Evolutionary conservation across 345 rosid genomes (phyloP).

Genomic region (Acer yangbiense): DNA sequence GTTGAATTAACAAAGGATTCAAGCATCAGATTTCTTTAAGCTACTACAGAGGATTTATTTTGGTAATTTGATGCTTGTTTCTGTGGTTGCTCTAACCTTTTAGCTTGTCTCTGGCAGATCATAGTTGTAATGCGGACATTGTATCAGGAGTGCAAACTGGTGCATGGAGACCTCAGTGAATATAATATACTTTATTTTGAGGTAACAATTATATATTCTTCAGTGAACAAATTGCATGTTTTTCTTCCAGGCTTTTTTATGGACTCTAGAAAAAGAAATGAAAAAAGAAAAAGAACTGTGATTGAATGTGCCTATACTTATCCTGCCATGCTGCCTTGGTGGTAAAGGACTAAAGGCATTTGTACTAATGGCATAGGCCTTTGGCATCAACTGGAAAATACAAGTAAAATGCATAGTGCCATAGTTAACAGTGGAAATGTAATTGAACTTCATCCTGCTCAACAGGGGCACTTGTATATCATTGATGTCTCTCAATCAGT

Average conservation of each 20-base stretch:
- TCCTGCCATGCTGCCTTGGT: background rate
- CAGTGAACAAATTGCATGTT: background rate
- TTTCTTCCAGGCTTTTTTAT: background rate
- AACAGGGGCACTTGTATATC: constrained; percentile 84
- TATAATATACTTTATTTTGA: constrained; percentile 91
- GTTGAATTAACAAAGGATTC: background rate
- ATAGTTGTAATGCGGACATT: constrained; percentile 76
- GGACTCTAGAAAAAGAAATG: background rate
- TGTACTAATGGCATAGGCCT: background rate
- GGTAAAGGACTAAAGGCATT: background rate
- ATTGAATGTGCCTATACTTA: background rate
- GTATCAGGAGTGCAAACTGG: constrained; percentile 94
- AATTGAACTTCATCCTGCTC: constrained; percentile 15
- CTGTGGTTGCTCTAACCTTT: constrained; percentile 2
- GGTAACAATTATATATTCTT: constrained; percentile 42
- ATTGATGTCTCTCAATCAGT: constrained; percentile 96
- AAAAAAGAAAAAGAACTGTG: background rate
- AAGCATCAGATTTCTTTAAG: background rate
- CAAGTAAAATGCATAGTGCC: constrained; percentile 1
- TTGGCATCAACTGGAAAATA: background rate
- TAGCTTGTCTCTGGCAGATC: constrained; percentile 46
- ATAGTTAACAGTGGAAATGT: background rate
- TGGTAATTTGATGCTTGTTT: background rate
- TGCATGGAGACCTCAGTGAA: constrained; percentile 98
- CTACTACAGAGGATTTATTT: background rate